phyloP scores from a whole-genome alignment of 2,329 filamentous ascomycete genomes.

The Ceratocystis colombiana region DNA sequence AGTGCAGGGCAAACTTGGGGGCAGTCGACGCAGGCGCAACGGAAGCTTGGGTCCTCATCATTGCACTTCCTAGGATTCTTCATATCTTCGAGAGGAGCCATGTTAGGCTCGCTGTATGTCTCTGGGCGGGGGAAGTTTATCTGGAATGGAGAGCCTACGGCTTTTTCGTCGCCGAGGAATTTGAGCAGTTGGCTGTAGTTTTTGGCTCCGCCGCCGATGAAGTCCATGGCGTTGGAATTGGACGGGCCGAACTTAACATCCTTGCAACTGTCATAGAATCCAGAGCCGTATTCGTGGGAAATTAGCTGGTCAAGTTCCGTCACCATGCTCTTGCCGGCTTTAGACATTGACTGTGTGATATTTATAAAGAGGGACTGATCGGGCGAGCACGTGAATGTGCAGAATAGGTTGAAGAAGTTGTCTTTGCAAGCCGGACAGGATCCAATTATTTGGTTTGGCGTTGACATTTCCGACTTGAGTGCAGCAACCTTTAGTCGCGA shows the following conservation, averaged over 20 bases:
- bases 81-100: slow-evolving; percentile 57
- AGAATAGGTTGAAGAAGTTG: slow-evolving; percentile 98
- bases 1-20: slow-evolving; percentile 74
- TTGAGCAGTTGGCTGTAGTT: slow-evolving; percentile 80
- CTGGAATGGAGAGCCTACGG: slow-evolving; percentile 89
- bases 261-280: slow-evolving; percentile 95
- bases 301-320: slow-evolving; percentile 86
- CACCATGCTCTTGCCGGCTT: slow-evolving; percentile 49
- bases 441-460: slow-evolving; percentile 78
- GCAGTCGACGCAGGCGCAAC: slow-evolving; percentile 91
- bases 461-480: slow-evolving; percentile 73
- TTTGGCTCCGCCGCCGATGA: slow-evolving; percentile 91
- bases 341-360: slow-evolving; percentile 62
- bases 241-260: slow-evolving; percentile 96
- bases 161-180: slow-evolving; percentile 86
- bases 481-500: slow-evolving; percentile 52
- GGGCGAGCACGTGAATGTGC: slow-evolving; percentile 94
- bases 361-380: slow-evolving; percentile 95
- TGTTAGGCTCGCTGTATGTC: slow-evolving; percentile 46
- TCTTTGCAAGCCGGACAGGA: slow-evolving; percentile 94
- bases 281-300: slow-evolving; percentile 69
- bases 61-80: slow-evolving; percentile 71
- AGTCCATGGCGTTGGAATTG: slow-evolving; percentile 85
- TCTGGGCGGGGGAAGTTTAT: slow-evolving; percentile 68
- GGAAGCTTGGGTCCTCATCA: slow-evolving; percentile 71